These are phyloP conservation scores for Colletotrichum sp. DNA, from an alignment of 2,329 filamentous ascomycete genomes.

Conservation along the genomic window DNA sequence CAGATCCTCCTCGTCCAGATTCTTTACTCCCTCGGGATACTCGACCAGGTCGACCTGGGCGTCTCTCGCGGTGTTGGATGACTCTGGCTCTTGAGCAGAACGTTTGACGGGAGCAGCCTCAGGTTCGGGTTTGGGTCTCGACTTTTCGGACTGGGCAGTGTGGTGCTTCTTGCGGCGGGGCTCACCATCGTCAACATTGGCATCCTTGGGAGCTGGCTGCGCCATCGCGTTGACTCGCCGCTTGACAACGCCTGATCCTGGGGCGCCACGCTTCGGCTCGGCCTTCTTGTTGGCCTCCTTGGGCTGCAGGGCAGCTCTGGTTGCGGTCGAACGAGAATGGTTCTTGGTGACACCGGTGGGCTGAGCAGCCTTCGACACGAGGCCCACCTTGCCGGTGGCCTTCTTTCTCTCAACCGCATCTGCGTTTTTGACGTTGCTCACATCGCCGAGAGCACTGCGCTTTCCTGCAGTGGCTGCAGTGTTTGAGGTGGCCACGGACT, in stretches of 20 bases:
- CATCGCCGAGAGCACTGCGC: constrained; percentile 87
- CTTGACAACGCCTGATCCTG: constrained; percentile 77
- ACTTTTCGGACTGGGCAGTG: constrained; percentile 57
- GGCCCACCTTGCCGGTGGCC: constrained; percentile 65
- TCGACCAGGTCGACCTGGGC: neutral
- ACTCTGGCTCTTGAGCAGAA: constrained; percentile 13
- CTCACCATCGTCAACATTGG: constrained; percentile 68
- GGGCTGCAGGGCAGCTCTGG: constrained; percentile 65
- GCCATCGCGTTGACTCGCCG: constrained; percentile 62
- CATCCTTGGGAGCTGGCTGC: constrained; percentile 64
- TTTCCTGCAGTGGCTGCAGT: constrained; percentile 64
- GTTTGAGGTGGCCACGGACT: constrained; percentile 56
- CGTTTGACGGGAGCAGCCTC: constrained; percentile 53
- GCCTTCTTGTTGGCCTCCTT: constrained; percentile 72
- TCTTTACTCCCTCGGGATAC: constrained; percentile 48
- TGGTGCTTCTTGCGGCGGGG: constrained; percentile 71
- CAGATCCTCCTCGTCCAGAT: constrained; percentile 85
- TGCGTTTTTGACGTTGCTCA: constrained; percentile 91
- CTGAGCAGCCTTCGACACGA: constrained; percentile 82
- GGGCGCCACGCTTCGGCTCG: constrained; percentile 71
- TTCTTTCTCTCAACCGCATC: constrained; percentile 80
- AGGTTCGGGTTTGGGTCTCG: neutral
- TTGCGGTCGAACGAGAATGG: constrained; percentile 58
- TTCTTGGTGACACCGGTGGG: constrained; percentile 83
- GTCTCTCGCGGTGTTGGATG: constrained; percentile 25